Evolutionary conservation across 495 filamentous ascomycete species (phyloP).

Genomic region (Baudoinia panamericana): DNA sequence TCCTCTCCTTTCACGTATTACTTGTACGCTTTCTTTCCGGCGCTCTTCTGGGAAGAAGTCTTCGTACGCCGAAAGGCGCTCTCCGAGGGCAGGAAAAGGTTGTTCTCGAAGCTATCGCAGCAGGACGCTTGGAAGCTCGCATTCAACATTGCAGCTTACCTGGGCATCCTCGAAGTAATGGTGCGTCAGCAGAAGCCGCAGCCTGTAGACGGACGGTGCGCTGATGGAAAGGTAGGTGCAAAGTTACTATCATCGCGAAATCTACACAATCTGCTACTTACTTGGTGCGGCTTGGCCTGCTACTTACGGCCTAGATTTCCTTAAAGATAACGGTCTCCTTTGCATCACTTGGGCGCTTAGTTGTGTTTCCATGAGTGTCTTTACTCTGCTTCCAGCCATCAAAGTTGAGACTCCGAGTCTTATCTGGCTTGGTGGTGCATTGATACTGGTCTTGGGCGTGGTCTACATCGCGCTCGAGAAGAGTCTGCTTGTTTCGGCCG

Average conservation of each 20-base stretch:
- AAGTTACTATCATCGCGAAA: slow-evolving; percentile 82
- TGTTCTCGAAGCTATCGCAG: slow-evolving; percentile 39
- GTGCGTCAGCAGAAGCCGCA: slow-evolving; percentile 38
- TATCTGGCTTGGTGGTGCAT: slow-evolving; percentile 68
- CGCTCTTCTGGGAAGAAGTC: slow-evolving; percentile 95
- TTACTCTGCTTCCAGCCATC: slow-evolving; percentile 76
- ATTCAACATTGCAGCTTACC: slow-evolving; percentile 50
- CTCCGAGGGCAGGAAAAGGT: slow-evolving; percentile 47
- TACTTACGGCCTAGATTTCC: slow-evolving; percentile 58
- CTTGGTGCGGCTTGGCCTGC: slow-evolving; percentile 66
- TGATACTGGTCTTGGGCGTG: slow-evolving; percentile 70
- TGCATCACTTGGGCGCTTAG: slow-evolving; percentile 59
- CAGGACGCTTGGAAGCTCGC: slow-evolving; percentile 50
- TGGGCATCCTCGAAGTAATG: slow-evolving; percentile 67
- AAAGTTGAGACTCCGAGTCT: slow-evolving; percentile 66
- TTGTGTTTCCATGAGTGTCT: slow-evolving; percentile 73
- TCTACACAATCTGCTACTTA: slow-evolving; percentile 71
- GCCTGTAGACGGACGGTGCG: neutral
- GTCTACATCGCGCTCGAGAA: slow-evolving; percentile 76
- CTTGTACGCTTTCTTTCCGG: slow-evolving; percentile 80
- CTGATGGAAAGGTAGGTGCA: slow-evolving; percentile 37
- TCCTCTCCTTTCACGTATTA: slow-evolving; percentile 78
- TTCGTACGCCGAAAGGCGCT: slow-evolving; percentile 64
- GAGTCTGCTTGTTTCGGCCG: slow-evolving; percentile 39
- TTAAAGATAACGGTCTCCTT: slow-evolving; percentile 49